Percentiles rank a stretch among this genome's conserved stretches.
These are phyloP conservation scores for Aspergillus cavernicola DNA, from an alignment of 495 filamentous ascomycete species.

Conservation along the genomic window DNA sequence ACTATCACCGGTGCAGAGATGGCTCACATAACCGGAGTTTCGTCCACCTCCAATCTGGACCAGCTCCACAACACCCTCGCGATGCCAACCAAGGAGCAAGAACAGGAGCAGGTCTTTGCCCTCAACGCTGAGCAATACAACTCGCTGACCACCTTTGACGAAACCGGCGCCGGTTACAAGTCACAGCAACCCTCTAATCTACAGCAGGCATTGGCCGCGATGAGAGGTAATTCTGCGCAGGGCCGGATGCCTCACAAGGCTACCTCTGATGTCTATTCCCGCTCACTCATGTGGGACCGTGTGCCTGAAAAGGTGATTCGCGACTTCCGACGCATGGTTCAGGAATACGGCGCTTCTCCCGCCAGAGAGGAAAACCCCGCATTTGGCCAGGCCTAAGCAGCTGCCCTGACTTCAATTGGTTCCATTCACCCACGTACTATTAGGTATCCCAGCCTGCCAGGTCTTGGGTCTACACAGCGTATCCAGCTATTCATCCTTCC, in stretches of 20 bases:
- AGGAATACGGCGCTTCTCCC: slow-evolving; percentile 43
- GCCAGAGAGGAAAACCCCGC: slow-evolving; percentile 35
- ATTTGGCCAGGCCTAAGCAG: slow-evolving; percentile 29
- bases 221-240: slow-evolving; percentile 63
- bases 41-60: slow-evolving; percentile 64
- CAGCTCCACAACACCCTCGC: slow-evolving; percentile 70
- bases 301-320: slow-evolving; percentile 88
- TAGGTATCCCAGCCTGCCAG: neutral
- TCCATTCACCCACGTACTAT: neutral
- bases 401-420: neutral
- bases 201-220: slow-evolving; percentile 75
- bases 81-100: slow-evolving; percentile 76
- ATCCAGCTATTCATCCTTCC: slow-evolving; percentile 7
- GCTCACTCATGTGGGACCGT: slow-evolving; percentile 90
- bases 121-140: slow-evolving; percentile 88
- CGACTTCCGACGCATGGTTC: slow-evolving; percentile 87
- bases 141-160: slow-evolving; percentile 62
- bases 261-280: slow-evolving; percentile 75
- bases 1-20: slow-evolving; percentile 43
- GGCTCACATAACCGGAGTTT: slow-evolving; percentile 50
- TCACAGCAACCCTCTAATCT: slow-evolving; percentile 57
- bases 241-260: slow-evolving; percentile 25
- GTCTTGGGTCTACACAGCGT: slow-evolving; percentile 2
- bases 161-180: slow-evolving; percentile 38
- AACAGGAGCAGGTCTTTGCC: slow-evolving; percentile 84